These are phyloP conservation scores for Nicotiana tomentosiformis DNA, from an alignment of 257 asterid species.

Conservation along the genomic window DNA sequence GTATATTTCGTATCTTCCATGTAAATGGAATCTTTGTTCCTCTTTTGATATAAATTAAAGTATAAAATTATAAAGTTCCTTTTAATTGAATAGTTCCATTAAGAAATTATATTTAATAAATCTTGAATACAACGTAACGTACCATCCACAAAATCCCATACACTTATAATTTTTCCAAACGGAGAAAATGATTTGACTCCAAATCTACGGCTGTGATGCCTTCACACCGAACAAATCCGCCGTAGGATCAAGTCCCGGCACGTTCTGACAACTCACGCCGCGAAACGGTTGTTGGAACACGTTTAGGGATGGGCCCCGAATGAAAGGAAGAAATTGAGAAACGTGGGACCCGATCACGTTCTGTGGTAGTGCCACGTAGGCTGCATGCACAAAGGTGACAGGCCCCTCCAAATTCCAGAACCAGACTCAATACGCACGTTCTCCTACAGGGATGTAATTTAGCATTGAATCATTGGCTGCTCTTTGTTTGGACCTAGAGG, in stretches of 20 bases:
- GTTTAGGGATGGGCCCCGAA: neutral
- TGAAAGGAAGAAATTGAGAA: neutral
- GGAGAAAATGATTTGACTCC: constrained; percentile 25
- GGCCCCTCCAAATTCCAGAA: neutral
- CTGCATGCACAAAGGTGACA: constrained; percentile 15
- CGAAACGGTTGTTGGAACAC: constrained; percentile 48
- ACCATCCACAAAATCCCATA: constrained; percentile 38
- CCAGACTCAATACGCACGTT: no score
- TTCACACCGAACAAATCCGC: neutral
- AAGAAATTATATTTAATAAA: neutral
- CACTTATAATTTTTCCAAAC: constrained; percentile 2
- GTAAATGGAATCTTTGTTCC: constrained; percentile 10
- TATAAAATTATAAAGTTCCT: neutral
- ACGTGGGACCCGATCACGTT: constrained; percentile 63
- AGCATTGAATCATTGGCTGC: no score
- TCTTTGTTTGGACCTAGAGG: no score
- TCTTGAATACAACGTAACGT: constrained; percentile 34
- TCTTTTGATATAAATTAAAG: neutral
- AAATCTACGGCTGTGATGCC: constrained; percentile 24
- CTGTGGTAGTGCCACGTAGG: constrained; percentile 54
- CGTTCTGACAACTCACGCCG: constrained; percentile 38
- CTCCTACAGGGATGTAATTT: no score
- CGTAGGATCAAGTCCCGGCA: constrained; percentile 29
- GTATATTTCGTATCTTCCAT: constrained; percentile 8
- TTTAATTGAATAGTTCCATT: neutral